Conservation (phyloP, 768 basidiomycete species). For the Phaffia tasmanica region DNA sequence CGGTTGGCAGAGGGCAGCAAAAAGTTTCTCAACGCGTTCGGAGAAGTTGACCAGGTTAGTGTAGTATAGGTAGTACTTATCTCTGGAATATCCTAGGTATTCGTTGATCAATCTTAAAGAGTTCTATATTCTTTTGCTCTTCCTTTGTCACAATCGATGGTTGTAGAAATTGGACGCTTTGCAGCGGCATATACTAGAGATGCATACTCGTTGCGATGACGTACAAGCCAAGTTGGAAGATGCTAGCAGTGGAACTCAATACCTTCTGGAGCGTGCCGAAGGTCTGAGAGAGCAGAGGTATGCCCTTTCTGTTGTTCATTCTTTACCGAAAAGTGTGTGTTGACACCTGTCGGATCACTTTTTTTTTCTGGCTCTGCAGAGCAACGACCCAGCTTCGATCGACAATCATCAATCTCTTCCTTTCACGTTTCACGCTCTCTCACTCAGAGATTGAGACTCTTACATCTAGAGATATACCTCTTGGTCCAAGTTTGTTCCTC, state of each 20-base stretch:
- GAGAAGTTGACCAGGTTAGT: constrained; percentile 80
- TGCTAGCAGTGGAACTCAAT: constrained; percentile 65
- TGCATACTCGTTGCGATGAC: constrained; percentile 72
- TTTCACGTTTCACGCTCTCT: constrained; percentile 71
- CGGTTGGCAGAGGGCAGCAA: constrained; percentile 70
- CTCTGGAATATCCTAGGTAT: neutral
- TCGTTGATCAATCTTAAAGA: neutral
- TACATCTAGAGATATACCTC: constrained; percentile 63
- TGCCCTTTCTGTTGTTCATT: neutral
- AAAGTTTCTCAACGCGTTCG: constrained; percentile 71
- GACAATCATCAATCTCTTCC: constrained; percentile 65
- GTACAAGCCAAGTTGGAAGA: constrained; percentile 64
- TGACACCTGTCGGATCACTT: constrained; percentile 26
- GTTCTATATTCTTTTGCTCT: neutral
- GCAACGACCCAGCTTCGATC: constrained; percentile 46
- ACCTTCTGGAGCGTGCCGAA: constrained; percentile 70
- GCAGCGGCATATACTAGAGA: constrained; percentile 62
- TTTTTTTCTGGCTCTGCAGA: constrained; percentile 17
- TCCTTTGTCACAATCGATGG: neutral
- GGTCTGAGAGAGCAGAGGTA: constrained; percentile 64
- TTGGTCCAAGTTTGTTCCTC: constrained; percentile 63
- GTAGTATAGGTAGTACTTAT: neutral
- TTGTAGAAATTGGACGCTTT: constrained; percentile 70
- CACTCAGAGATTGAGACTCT: constrained; percentile 62
- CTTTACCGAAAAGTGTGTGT: constrained; percentile 10